Evolutionary conservation across 2,329 filamentous ascomycete genomes (phyloP), one percentile per base, ranked within the genome.

Genomic region (Drechmeria coniospora): DNA sequence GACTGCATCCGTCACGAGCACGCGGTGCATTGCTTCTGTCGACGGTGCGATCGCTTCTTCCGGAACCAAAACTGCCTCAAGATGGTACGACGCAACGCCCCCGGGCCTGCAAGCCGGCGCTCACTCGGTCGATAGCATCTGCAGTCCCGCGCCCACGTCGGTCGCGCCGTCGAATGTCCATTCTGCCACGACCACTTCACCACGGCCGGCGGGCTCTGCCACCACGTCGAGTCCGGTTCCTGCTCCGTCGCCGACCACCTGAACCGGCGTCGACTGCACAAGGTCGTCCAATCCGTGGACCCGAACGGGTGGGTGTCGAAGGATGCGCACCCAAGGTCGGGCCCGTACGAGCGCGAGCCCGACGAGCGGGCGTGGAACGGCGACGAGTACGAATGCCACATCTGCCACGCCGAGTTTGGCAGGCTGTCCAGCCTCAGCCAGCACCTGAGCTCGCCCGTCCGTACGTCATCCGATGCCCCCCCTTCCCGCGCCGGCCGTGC

Each of bases 181-280:
- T 74, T 67, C 40, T 77, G 72, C 49, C 42, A 49, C 20, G 32
- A 21, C 2, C 12, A 4, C 5, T 68, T 54, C 35, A 50, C 58
- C 8, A 61, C 61, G 0, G 65, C 66, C 2, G 65, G 61, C 2
- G 70, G 66, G 8, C 34, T 74, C 3, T 41, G 50, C 0, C 53
- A 69, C 40, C 65, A 76, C 35, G 42, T 75, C 2, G 71, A 77
- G 36, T 46, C 42, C 0, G 61, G 62, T n/a, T 45, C 52, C 1
- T 76, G 72, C 32, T 50, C 54, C 0, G 42, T 42, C 0, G 62
- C 66, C 0, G 46, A 39, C 0, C 29, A 36, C 3, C 15, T 71
- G 2, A 57, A 63, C 42, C 61, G 62, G 11, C 56, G 67, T 8
- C 43, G 36, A 8, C 52, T 75, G 12, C 60, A 61, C 40, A 32